These are phyloP conservation scores for Kwoniella sp. DNA, from an alignment of 768 basidiomycete species.

Conservation along the genomic window DNA sequence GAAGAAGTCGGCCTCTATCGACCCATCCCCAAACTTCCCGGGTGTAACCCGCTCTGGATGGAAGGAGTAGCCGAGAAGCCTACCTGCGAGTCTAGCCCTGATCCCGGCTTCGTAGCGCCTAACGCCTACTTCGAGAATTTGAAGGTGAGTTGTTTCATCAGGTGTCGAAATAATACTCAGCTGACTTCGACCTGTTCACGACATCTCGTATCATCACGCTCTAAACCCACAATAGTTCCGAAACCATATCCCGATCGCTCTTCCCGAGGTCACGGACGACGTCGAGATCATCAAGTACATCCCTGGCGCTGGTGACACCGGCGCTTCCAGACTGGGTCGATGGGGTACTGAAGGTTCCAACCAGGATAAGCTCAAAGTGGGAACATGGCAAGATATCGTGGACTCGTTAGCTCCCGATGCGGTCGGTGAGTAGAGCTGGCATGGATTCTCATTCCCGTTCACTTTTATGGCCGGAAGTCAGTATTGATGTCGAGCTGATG, in stretches of 20 bases:
- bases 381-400: slow-evolving; percentile 18
- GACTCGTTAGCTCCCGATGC: slow-evolving; percentile 6
- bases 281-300: slow-evolving; percentile 6
- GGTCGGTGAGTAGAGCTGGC: background rate
- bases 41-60: slow-evolving; percentile 49
- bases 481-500: background rate
- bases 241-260: slow-evolving; percentile 28
- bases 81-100: slow-evolving; percentile 12
- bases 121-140: slow-evolving; percentile 41
- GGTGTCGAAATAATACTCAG: no score
- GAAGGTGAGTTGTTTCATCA: slow-evolving; percentile 32
- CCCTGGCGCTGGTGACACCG: slow-evolving; percentile 26
- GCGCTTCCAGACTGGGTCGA: slow-evolving; percentile 18
- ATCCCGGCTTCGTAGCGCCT: slow-evolving; percentile 31
- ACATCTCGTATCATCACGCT: background rate
- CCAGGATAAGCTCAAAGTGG: slow-evolving; percentile 12
- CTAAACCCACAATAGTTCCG: slow-evolving; percentile 11
- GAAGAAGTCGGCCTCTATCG: slow-evolving; percentile 46
- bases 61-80: slow-evolving; percentile 29
- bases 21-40: slow-evolving; percentile 40
- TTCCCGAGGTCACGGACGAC: slow-evolving; percentile 14
- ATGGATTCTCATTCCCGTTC: no score
- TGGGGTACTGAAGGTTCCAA: slow-evolving; percentile 35
- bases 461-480: background rate
- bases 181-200: no score